A percentile compares a stretch with the other conserved stretches of the same genome.
Evolutionary conservation across 2,329 filamentous ascomycete species (phyloP).

Genomic region (Lecanicillium sp.): DNA sequence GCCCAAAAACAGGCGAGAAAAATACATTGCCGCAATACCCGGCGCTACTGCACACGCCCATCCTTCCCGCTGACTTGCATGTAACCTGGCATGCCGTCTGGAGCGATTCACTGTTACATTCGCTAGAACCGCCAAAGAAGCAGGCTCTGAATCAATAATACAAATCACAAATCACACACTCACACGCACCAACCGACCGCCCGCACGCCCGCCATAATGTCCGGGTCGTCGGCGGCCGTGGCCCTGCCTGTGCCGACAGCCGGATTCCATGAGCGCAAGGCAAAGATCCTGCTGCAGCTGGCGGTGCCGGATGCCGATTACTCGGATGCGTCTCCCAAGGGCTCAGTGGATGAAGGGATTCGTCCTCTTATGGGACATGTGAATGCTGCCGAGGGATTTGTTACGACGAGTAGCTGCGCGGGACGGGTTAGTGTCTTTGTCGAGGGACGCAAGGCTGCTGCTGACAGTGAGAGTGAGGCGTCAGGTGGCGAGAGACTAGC

Average conservation of each 20-base stretch:
- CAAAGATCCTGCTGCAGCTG: slow-evolving; percentile 63
- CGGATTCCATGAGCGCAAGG: slow-evolving; percentile 55
- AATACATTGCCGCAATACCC: too few relatives aligned
- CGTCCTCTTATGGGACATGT: slow-evolving; percentile 69
- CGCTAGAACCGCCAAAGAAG: not conserved
- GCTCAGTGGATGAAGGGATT: slow-evolving; percentile 73
- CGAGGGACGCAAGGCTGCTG: slow-evolving; percentile 54
- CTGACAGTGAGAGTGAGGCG: not conserved
- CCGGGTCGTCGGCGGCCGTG: not conserved
- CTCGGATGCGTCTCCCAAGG: slow-evolving; percentile 81
- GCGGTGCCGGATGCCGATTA: slow-evolving; percentile 62
- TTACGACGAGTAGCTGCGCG: slow-evolving; percentile 90
- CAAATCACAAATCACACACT: too few relatives aligned
- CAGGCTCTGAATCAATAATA: too few relatives aligned
- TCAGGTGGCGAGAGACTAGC: slow-evolving; percentile 31
- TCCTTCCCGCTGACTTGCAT: too few relatives aligned
- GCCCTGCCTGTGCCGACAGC: slow-evolving; percentile 22
- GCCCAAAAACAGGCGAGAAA: too few relatives aligned
- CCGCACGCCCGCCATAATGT: not conserved
- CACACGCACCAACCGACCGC: too few relatives aligned
- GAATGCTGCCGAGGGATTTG: slow-evolving; percentile 65
- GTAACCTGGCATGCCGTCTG: not conserved
- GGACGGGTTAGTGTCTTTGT: slow-evolving; percentile 82
- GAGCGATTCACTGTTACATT: slow-evolving; percentile 1
- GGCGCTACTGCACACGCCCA: too few relatives aligned